phyloP scores from a whole-genome alignment of 441 rosid genomes.

The Daphne laureola region DNA sequence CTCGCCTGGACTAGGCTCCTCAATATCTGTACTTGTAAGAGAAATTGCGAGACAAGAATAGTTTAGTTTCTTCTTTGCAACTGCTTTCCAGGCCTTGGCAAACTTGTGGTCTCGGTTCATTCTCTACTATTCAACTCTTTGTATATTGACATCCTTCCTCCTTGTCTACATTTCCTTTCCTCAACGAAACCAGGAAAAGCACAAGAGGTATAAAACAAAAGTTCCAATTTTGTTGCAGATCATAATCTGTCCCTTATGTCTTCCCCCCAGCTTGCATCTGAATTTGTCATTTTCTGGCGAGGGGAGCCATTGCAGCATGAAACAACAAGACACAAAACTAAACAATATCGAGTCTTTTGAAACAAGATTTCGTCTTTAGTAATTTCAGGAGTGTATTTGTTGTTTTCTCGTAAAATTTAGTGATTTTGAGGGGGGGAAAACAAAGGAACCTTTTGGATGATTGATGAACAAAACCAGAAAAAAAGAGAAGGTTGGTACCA shows the following conservation, averaged over 20 bases:
- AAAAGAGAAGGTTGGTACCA: slow-evolving; percentile 14
- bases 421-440: slow-evolving; percentile 13
- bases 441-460: slow-evolving; percentile 21
- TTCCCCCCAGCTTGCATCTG: background rate
- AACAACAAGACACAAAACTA: slow-evolving; percentile 14
- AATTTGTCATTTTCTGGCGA: slow-evolving; percentile 15
- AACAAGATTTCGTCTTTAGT: background rate
- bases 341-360: slow-evolving; percentile 2
- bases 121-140: slow-evolving; percentile 12
- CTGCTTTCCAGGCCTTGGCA: slow-evolving; percentile 45
- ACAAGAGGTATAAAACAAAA: background rate
- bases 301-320: slow-evolving; percentile 15
- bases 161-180: background rate
- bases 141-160: background rate
- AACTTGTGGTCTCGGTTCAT: slow-evolving; percentile 52
- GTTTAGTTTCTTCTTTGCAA: slow-evolving; percentile 31
- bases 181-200: background rate
- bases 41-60: slow-evolving; percentile 45
- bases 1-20: slow-evolving; percentile 43
- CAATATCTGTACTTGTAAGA: slow-evolving; percentile 81
- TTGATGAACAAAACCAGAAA: slow-evolving; percentile 28
- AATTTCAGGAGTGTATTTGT: slow-evolving; percentile 1
- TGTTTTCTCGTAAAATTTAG: slow-evolving; percentile 15
- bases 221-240: background rate
- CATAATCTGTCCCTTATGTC: slow-evolving; percentile 6